Conservation (phyloP, 345 rosid species). For the Draba incana region DNA sequence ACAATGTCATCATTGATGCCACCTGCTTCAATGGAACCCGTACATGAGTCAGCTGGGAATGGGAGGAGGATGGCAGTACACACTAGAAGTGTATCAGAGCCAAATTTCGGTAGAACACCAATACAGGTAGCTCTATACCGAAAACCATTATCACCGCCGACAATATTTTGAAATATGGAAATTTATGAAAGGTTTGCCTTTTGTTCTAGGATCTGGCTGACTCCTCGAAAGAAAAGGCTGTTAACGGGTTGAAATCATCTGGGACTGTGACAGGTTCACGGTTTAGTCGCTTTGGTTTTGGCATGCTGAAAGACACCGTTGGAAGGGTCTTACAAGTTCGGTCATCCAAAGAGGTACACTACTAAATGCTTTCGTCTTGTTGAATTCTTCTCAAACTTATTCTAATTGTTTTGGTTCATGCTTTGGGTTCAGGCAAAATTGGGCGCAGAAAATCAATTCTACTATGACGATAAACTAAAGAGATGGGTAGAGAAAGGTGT, state of each 20-base stretch:
- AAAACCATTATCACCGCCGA: constrained; percentile 18
- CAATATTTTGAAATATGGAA: constrained; percentile 2
- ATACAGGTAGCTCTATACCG: constrained; percentile 64
- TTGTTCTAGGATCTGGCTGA: constrained; percentile 53
- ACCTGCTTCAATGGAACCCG: constrained; percentile 57
- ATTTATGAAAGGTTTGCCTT: constrained; percentile 13
- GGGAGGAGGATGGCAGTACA: constrained; percentile 50
- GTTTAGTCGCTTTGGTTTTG: constrained; percentile 81
- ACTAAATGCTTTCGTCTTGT: constrained; percentile 12
- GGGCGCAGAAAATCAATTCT: constrained; percentile 90
- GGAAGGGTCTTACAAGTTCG: constrained; percentile 83
- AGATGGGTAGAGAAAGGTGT: constrained; percentile 99
- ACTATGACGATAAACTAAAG: constrained; percentile 91
- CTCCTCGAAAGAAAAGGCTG: constrained; percentile 55
- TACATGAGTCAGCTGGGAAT: constrained; percentile 54
- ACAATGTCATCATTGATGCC: constrained; percentile 56
- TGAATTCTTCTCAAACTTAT: constrained; percentile 19
- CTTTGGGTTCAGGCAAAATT: constrained; percentile 76
- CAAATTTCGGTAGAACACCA: constrained; percentile 62
- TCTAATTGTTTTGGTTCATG: constrained; percentile 35
- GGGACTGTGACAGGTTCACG: constrained; percentile 62
- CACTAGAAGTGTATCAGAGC: constrained; percentile 71
- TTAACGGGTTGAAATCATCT: constrained; percentile 55
- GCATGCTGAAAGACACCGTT: constrained; percentile 79
- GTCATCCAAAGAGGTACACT: constrained; percentile 69